Base-by-base conservation (phyloP, 2,329 filamentous ascomycete species). In the Byssochlamys sp. region DNA sequence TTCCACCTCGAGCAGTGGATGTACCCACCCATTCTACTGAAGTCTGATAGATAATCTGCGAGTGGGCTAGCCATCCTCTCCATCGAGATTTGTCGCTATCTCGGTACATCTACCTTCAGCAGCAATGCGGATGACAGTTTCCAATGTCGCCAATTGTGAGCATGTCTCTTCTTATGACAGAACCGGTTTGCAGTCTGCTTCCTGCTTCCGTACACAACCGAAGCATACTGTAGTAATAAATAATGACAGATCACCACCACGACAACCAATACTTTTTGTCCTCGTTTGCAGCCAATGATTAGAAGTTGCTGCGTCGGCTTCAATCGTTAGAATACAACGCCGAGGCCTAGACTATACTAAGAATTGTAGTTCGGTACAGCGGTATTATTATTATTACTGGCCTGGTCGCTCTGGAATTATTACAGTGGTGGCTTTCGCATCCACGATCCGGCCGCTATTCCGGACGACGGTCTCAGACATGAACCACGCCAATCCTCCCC, bases 381-480 rank as follows among this genome's bases (percentile, higher is more conserved):
- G 12, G 39, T 45, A 45, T 45, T 19, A 19, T 19, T 19, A 19
- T 19, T 19, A 19, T 19, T 45, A 45, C 39, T 24, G 39, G 24
- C 35, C n/a, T 45, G 35, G 35, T 19, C 14, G 35, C 19, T 14
- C 27, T 53, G 26, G 27, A n/a, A 39, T 24, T 45, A 39, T 24
- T 45, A 45, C 39, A 24, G 25, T 27, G 19, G 52, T 11, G 33
- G 25, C 33, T 19, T 26, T 26, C 49, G 7, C 25, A 51, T 51
- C 24, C 49, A 28, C 9, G 10, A 51, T 51, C 49, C 27, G 49
- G 49, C 49, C 49, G 24, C 49, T 24, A 28, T 51, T 24, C 27
- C 24, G 24, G 49, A 51, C 24, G 27, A 26, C 25, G 49, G 45
- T 55, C 54, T 55, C 35, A 55, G 45, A 55, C 54, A 55, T 45